Evolutionary conservation across 371 early-diverging fungal species (phyloP).

Genomic region (Mortierella sp.): DNA sequence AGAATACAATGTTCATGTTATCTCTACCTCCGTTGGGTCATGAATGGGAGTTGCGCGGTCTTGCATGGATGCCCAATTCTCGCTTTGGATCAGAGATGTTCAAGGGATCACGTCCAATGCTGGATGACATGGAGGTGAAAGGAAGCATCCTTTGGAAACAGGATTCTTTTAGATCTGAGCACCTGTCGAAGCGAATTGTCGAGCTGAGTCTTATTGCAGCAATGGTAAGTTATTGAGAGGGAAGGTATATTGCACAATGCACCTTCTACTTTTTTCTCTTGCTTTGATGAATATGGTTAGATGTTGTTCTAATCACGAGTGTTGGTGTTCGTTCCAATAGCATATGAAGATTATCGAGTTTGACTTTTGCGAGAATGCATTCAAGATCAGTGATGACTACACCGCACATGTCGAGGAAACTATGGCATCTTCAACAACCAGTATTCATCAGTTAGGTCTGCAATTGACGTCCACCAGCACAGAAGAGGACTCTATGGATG

Average conservation of each 20-base stretch:
- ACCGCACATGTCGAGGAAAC: conserved; percentile 17
- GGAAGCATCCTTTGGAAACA: conserved; percentile 43
- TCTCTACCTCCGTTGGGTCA: conserved; percentile 47
- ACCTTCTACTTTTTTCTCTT: neutral
- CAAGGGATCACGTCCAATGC: conserved; percentile 34
- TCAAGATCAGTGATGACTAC: conserved; percentile 39
- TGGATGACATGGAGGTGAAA: conserved; percentile 43
- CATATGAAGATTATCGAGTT: conserved; percentile 45
- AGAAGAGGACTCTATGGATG: conserved; percentile 41
- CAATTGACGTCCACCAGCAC: neutral
- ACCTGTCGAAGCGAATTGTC: conserved; percentile 34
- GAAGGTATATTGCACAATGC: neutral
- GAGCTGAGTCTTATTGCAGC: conserved; percentile 48
- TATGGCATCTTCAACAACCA: neutral
- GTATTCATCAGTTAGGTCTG: neutral
- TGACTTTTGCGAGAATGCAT: conserved; percentile 50
- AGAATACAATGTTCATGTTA: conserved; percentile 14
- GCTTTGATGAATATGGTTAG: no score
- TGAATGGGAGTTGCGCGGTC: conserved; percentile 57
- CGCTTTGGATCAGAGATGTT: conserved; percentile 61
- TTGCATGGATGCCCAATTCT: conserved; percentile 53
- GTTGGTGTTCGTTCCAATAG: conserved; percentile 10
- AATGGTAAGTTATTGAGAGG: conserved; percentile 45
- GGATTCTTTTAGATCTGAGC: conserved; percentile 27
- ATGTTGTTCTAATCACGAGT: no score